Base-by-base conservation (phyloP, 2,329 filamentous ascomycete species). In the Ophiostoma novo-ulmi region DNA sequence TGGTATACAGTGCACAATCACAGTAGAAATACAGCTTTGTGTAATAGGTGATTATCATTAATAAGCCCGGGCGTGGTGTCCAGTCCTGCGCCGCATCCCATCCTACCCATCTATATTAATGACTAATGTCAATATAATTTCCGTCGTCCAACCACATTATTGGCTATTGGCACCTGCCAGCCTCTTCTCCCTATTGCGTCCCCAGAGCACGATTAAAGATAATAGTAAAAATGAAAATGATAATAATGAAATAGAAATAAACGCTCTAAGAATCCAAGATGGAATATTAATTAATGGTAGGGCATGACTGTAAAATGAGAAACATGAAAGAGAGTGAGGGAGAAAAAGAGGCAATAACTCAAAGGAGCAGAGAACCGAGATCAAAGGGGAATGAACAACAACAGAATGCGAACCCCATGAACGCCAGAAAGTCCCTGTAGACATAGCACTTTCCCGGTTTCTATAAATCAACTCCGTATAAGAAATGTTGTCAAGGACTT, bases 401-500 rank as follows among this genome's bases (percentile, higher is more conserved):
- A 14, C 38, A 67, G 14, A 70, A 68, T 44, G 26, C 66, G n/a
- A 67, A 35, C 39, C 68, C 35, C 66, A 55, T 36, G 52, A 71
- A 73, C 69, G 70, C 70, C 72, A 68, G 65, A 71, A 65, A 71
- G 64, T 63, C 38, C n/a, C 13, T 69, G 41, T 36, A 39, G 41
- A 64, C 31, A n/a, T 22, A 35, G 61, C 61, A 66, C 67, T 61
- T 36, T 58, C 38, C 64, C 64, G 26, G 11, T 36, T 39, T 38
- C 22, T 58, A 55, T 68, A 52, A 70, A 68, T 71, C 72, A 71
- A 36, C 69, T 71, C 61, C 67, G 69, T 36, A 70, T 71, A 14
- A 74, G 68, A 22, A 73, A 31, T 52, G 39, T 70, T 67, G 70
- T 70, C 35, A 74, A 41, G 26, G 55, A 52, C 61, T 61, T 65